Evolutionary conservation across 768 basidiomycete genomes (phyloP), one percentile per base, ranked within the genome.

Genomic region (Mycena capillaripes): DNA sequence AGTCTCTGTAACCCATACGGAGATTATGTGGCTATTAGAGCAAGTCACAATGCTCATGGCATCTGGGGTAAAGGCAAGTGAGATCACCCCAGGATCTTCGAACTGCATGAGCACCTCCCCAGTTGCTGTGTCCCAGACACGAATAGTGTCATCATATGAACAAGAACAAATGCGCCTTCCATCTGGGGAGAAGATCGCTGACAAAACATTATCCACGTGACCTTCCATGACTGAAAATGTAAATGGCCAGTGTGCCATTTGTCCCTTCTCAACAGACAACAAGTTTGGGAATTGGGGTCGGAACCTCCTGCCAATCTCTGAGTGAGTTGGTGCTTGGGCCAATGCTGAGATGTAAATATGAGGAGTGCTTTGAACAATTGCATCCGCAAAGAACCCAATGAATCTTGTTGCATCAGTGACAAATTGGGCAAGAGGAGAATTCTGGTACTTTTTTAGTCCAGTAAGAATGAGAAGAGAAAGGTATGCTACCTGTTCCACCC

Each of bases 311-410:
- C 6, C 17, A 32, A 66, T 32, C 7, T 55, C 17, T 19, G 64
- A 66, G 3, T 56, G 5, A n/a, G 4, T 3, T 32, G 70, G 55
- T 38, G 57, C 40, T 0, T 59, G 16, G 7, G 57, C 56, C 17
- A 71, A 29, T 11, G 62, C 62, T 10, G 70, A 65, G 2, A 71
- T 4, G 27, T 71, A 65, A 2, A 71, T 32, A 40, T 71, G 70
- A 6, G 63, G 62, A 1, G 25, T 17, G 29, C 70, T 65, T 6
- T 71, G 32, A 21, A 16, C 25, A 12, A 71, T 65, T 36, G 25
- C 56, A 11, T n/a, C 32, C 1, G 25, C 16, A 60, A 65, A 71
- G 46, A 58, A 23, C 1, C 8, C n/a, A 25, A 65, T 48, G 27
- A 71, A 58, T 58, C 53, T 21, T 0, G 40, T 16, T 1, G 52